Evolutionary conservation across 331 rosid genomes (phyloP).

Genomic region (Erythrophleum ivorense): DNA sequence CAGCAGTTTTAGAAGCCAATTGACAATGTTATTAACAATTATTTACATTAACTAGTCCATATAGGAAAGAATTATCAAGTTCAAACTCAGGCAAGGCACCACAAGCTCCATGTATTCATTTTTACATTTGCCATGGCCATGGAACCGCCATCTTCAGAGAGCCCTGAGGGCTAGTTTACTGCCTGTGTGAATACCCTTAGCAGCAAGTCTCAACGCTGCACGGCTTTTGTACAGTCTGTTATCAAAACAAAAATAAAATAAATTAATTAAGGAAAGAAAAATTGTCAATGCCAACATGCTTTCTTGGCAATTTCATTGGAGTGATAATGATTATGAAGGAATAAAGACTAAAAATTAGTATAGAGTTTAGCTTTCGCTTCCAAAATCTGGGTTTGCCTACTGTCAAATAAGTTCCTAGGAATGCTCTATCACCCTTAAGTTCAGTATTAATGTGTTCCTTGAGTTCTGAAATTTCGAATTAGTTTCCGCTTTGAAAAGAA

Average conservation of each 20-base stretch:
- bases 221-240: constrained; percentile 80
- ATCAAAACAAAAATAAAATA: constrained; percentile 11
- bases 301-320: neutral
- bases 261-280: neutral
- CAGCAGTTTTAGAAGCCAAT: constrained; percentile 25
- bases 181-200: constrained; percentile 68
- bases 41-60: constrained; percentile 41
- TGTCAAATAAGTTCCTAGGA: neutral
- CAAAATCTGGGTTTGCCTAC: neutral
- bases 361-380: constrained; percentile 9
- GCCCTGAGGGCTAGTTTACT: constrained; percentile 71
- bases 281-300: neutral
- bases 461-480: neutral
- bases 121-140: constrained; percentile 32
- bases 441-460: neutral
- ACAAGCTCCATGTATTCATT: neutral
- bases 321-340: neutral
- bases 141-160: constrained; percentile 51
- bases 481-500: neutral
- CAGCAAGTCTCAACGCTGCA: constrained; percentile 68
- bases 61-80: constrained; percentile 9
- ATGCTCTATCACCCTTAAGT: neutral
- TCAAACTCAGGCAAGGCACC: neutral
- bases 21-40: constrained; percentile 52
- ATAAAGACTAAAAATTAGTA: neutral